phyloP scores from a whole-genome alignment of 768 basidiomycete species.

The Rhodotorula toruloides region DNA sequence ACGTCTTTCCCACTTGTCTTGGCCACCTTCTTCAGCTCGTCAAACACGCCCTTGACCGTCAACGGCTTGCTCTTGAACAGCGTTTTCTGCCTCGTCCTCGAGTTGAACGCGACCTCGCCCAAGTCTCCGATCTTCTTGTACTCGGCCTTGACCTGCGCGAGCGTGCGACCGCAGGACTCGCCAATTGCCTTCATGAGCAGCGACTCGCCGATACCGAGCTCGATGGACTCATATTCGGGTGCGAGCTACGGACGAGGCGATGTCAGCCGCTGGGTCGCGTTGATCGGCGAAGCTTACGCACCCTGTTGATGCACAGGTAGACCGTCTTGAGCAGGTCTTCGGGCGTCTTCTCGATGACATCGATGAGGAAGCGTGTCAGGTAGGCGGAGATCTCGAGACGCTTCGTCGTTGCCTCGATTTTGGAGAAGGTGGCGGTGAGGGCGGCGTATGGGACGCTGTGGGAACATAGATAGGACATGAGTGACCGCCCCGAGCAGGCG shows the following conservation, averaged over 20 bases:
- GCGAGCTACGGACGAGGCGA: constrained; percentile 59
- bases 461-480: neutral
- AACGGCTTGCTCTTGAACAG: constrained; percentile 89
- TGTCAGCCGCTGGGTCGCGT: neutral
- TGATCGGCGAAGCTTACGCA: constrained; percentile 48
- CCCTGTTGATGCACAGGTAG: constrained; percentile 94
- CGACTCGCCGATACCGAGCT: constrained; percentile 93
- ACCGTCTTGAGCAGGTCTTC: constrained; percentile 76
- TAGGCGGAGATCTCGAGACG: constrained; percentile 85
- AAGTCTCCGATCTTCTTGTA: constrained; percentile 92
- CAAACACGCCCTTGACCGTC: constrained; percentile 82
- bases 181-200: constrained; percentile 90
- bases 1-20: constrained; percentile 51
- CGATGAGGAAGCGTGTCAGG: constrained; percentile 78
- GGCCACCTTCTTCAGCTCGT: constrained; percentile 84
- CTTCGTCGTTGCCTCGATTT: constrained; percentile 92
- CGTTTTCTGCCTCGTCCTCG: constrained; percentile 62
- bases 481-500: neutral
- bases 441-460: constrained; percentile 88
- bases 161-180: constrained; percentile 85
- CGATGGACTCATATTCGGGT: constrained; percentile 90
- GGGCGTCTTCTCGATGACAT: constrained; percentile 81
- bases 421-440: constrained; percentile 74
- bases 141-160: constrained; percentile 76
- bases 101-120: constrained; percentile 90